A percentile compares a stretch with the other conserved stretches of the same genome.
Conservation (phyloP, 2,329 filamentous ascomycete genomes). For the Acrocalymma vagum region DNA sequence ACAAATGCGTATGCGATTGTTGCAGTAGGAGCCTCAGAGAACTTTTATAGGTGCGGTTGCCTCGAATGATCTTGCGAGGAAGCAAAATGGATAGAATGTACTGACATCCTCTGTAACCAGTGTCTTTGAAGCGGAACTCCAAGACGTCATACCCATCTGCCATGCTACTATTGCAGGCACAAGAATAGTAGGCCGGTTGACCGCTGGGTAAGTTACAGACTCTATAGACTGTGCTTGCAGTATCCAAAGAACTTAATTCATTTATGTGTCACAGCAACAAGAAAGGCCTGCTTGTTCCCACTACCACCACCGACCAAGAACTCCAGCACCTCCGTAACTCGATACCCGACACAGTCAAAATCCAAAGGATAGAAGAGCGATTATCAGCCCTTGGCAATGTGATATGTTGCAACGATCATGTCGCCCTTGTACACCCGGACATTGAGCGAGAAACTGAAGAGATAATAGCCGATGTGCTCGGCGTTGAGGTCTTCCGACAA, state of each 20-base stretch:
- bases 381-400: constrained; percentile 96
- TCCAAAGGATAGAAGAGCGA: constrained; percentile 97
- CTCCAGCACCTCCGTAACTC: constrained; percentile 96
- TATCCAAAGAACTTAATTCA: constrained; percentile 2
- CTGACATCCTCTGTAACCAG: constrained; percentile 54
- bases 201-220: constrained; percentile 73
- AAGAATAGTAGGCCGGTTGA: constrained; percentile 93
- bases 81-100: too few relatives aligned
- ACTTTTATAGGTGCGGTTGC: constrained; percentile 84
- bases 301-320: constrained; percentile 96
- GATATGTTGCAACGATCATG: constrained; percentile 95
- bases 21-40: constrained; percentile 93
- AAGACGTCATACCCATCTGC: constrained; percentile 96
- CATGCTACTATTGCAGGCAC: constrained; percentile 97
- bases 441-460: constrained; percentile 98
- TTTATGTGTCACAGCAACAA: constrained; percentile 71
- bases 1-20: constrained; percentile 98
- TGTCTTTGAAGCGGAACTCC: constrained; percentile 96
- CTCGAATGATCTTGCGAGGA: too few relatives aligned
- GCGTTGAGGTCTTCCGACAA: constrained; percentile 90
- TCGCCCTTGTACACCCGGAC: constrained; percentile 94
- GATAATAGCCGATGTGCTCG: constrained; percentile 94
- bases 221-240: background rate
- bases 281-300: constrained; percentile 95
- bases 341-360: constrained; percentile 88